Percentiles rank a stretch among this genome's conserved stretches.
These are phyloP conservation scores for Podila clonocystis DNA, from an alignment of 192 early-diverging fungal genomes.

Conservation along the genomic window DNA sequence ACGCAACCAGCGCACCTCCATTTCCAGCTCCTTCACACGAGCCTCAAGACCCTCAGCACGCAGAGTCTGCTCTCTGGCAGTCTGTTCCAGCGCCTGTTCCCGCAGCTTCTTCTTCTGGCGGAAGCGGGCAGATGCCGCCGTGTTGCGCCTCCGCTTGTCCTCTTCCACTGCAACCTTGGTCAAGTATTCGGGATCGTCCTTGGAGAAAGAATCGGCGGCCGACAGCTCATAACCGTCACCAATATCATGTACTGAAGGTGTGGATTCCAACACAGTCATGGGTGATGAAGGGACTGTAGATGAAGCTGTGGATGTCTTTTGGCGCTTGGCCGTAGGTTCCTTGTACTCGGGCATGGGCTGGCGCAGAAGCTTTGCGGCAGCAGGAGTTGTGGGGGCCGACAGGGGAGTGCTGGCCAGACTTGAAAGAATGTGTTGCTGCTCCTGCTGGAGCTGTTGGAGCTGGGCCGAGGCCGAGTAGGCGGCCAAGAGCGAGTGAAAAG, in stretches of 20 bases:
- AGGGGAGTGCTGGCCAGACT: neutral
- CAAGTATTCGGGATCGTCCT: conserved; percentile 31
- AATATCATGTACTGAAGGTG: neutral
- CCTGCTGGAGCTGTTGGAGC: conserved; percentile 8
- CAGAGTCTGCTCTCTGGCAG: conserved; percentile 78
- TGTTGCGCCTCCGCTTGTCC: conserved; percentile 95
- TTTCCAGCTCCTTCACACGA: conserved; percentile 84
- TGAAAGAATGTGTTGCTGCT: conserved; percentile 10
- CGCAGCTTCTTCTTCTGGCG: conserved; percentile 94
- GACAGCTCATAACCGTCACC: conserved; percentile 1
- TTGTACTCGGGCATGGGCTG: conserved; percentile 22
- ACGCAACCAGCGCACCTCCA: conserved; percentile 92
- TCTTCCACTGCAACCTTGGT: conserved; percentile 64
- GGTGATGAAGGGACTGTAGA: neutral
- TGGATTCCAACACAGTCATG: neutral
- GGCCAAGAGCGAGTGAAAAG: conserved; percentile 28
- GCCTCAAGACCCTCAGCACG: conserved; percentile 79
- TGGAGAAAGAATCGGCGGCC: conserved; percentile 22
- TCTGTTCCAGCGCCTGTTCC: conserved; percentile 87
- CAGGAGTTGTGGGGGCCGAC: conserved; percentile 26
- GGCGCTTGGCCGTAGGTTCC: conserved; percentile 2
- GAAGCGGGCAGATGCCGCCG: conserved; percentile 94
- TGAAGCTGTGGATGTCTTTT: conserved; percentile 1
- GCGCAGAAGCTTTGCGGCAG: conserved; percentile 37
- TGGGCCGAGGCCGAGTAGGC: conserved; percentile 16